phyloP scores from a whole-genome alignment of 2,329 filamentous ascomycete species.

The Trichophyton simii region DNA sequence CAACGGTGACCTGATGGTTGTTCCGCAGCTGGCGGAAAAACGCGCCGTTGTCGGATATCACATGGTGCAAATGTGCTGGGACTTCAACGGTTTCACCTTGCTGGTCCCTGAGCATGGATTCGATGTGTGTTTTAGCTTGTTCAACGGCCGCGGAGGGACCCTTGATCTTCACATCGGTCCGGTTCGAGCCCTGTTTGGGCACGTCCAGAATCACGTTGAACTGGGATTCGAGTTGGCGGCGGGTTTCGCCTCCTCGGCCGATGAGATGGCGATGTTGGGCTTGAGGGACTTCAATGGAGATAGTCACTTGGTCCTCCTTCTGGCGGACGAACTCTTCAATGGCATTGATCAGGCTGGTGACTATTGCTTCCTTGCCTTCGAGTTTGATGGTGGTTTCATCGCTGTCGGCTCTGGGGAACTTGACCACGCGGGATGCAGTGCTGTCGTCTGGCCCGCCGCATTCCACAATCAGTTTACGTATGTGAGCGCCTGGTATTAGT shows the following conservation, averaged over 20 bases:
- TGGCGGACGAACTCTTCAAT: conserved; percentile 74
- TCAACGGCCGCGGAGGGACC: conserved; percentile 68
- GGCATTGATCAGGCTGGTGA: conserved; percentile 74
- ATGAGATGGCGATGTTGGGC: conserved; percentile 88
- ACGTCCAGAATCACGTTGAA: conserved; percentile 83
- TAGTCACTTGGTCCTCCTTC: conserved; percentile 68
- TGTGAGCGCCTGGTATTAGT: conserved; percentile 52
- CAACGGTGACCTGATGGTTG: conserved; percentile 78
- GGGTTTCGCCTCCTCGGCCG: conserved; percentile 77
- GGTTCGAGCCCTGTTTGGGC: conserved; percentile 72
- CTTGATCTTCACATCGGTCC: conserved; percentile 73
- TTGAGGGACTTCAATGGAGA: conserved; percentile 66
- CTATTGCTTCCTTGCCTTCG: conserved; percentile 70
- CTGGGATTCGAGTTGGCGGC: conserved; percentile 71
- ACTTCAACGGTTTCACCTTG: conserved; percentile 79
- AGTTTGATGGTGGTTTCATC: conserved; percentile 75
- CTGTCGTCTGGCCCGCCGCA: conserved; percentile 84
- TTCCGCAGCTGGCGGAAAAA: conserved; percentile 85
- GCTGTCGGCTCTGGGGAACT: conserved; percentile 82
- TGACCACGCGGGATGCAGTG: conserved; percentile 76
- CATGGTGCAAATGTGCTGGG: conserved; percentile 70
- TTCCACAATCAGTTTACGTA: conserved; percentile 72
- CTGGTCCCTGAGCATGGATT: conserved; percentile 64
- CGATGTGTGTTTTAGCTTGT: conserved; percentile 75
- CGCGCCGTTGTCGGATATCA: conserved; percentile 68